Percentiles rank a stretch among this genome's conserved stretches.
These are phyloP conservation scores for Beta macrorhiza DNA, from an alignment of 179 eudicot species.

Conservation along the genomic window DNA sequence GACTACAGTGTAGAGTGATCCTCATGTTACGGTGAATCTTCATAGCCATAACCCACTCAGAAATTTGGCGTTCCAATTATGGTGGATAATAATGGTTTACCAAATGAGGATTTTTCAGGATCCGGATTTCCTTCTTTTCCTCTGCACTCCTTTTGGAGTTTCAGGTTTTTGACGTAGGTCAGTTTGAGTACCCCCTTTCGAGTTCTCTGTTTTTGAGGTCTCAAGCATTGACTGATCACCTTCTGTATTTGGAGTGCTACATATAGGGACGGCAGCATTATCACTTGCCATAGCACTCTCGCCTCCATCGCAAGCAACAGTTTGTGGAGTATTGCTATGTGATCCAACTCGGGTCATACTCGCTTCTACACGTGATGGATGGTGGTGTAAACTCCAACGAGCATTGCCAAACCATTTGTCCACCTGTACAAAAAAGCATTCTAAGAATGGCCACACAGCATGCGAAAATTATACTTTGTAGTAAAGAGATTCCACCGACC, in stretches of 20 bases:
- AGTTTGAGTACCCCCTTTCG: constrained; percentile 23
- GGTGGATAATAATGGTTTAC: background rate
- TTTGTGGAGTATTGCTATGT: constrained; percentile 15
- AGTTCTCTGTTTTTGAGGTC: constrained; percentile 17
- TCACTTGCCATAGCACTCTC: constrained; percentile 20
- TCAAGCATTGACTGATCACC: constrained; percentile 25
- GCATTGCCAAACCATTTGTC: constrained; percentile 90
- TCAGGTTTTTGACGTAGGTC: constrained; percentile 22
- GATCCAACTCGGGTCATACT: constrained; percentile 32
- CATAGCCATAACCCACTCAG: background rate
- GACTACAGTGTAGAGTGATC: background rate
- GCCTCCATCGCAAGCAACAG: constrained; percentile 25
- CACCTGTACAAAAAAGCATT: constrained; percentile 42
- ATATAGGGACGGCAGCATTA: constrained; percentile 13
- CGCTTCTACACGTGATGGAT: constrained; percentile 41
- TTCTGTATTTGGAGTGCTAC: background rate
- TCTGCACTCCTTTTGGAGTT: constrained; percentile 23
- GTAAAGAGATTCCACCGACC: constrained; percentile 37
- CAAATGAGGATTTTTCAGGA: constrained; percentile 9
- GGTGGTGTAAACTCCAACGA: constrained; percentile 80
- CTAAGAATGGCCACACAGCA: background rate
- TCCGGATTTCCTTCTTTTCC: constrained; percentile 32
- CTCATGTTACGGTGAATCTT: background rate
- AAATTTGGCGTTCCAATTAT: background rate
- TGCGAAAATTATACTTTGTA: background rate